Percentiles rank a stretch among this genome's conserved stretches.
These are phyloP conservation scores for Trichaptum fuscoviolaceum DNA, from an alignment of 768 basidiomycete species.

Conservation along the genomic window DNA sequence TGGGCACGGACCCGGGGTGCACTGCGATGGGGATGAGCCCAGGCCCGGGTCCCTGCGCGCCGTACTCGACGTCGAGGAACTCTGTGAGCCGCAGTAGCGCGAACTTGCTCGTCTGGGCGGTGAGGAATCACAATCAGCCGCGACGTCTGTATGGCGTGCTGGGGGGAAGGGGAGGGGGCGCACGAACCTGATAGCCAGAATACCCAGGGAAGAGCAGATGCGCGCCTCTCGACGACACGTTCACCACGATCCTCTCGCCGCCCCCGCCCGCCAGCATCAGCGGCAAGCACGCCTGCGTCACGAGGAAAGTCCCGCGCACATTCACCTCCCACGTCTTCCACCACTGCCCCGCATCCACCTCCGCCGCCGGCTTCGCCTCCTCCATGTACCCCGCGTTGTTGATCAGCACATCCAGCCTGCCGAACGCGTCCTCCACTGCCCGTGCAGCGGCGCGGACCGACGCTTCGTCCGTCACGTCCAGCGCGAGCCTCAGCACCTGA, in stretches of 20 bases:
- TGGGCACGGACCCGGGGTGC: conserved; percentile 11
- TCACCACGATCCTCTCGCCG: conserved; percentile 11
- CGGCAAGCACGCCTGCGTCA: conserved; percentile 16
- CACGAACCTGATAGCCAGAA: conserved; percentile 1
- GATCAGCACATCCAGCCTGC: conserved; percentile 24
- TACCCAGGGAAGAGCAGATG: conserved; percentile 7
- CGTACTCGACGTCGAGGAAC: not conserved
- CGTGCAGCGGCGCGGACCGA: conserved; percentile 20
- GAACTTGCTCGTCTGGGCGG: not conserved
- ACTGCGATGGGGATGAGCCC: not conserved
- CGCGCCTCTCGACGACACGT: conserved; percentile 5
- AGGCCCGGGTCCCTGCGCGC: not conserved
- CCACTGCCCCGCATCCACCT: conserved; percentile 20
- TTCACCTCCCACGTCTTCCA: conserved; percentile 20
- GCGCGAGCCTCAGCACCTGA: conserved; percentile 16
- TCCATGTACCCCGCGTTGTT: conserved; percentile 21
- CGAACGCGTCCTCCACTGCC: conserved; percentile 19
- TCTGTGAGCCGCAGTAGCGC: not conserved
- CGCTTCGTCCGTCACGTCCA: conserved; percentile 21
- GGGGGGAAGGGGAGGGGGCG: no score
- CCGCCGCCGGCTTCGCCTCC: conserved; percentile 4
- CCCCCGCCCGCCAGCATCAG: conserved; percentile 8
- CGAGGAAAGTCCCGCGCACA: conserved; percentile 18
- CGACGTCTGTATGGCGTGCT: no score
- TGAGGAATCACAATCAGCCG: no score